Base-by-base conservation (phyloP, 768 basidiomycete genomes). In the Zangia roseola region DNA sequence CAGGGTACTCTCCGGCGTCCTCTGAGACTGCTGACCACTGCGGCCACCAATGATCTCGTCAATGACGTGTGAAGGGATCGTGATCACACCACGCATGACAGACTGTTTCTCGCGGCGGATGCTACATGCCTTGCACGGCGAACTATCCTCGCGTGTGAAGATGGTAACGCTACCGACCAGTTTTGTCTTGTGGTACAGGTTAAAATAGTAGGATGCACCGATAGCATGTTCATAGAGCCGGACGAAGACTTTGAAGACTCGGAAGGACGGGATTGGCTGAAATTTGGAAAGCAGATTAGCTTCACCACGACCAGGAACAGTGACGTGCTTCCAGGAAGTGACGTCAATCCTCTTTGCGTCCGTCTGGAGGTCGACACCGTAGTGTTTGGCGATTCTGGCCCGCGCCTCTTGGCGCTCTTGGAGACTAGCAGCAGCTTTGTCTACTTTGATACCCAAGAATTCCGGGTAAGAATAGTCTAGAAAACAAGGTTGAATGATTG, bases 401-500 rank as follows among this genome's bases (percentile, higher is more conserved):
- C 64, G 65, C 1, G 56, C 61, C 17, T 46, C 38, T 30, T 57
- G 49, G 17, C 61, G 58, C 24, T 61, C 49, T 34, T 54, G 26
- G 7, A 45, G 35, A 17, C n/a, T 45, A 3, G 37, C 21, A 4
- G 61, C 40, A 0, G 59, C 36, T 33, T 50, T 43, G 38, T 69
- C 55, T 6, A 68, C 65, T 24, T 66, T 57, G n/a, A 67, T 41
- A 17, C 64, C 61, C 40, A 43, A 35, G 26, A 66, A 58, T 35
- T 56, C 53, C n/a, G 52, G 43, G 38, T 68, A 67, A 10, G 67
- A 61, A 40, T 66, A 66, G 12, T 61, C 65, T 67, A 23, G 5
- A 31, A 45, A 28, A 28, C n/a, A 12, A 2, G 10, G 12, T 28
- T 28, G 13, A 26, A n/a, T n/a, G n/a, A n/a, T n/a, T n/a, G n/a